Percentiles rank a stretch among this genome's conserved stretches.
These are phyloP conservation scores for Botrytis paeoniae DNA, from an alignment of 2,329 filamentous ascomycete species.

Conservation along the genomic window DNA sequence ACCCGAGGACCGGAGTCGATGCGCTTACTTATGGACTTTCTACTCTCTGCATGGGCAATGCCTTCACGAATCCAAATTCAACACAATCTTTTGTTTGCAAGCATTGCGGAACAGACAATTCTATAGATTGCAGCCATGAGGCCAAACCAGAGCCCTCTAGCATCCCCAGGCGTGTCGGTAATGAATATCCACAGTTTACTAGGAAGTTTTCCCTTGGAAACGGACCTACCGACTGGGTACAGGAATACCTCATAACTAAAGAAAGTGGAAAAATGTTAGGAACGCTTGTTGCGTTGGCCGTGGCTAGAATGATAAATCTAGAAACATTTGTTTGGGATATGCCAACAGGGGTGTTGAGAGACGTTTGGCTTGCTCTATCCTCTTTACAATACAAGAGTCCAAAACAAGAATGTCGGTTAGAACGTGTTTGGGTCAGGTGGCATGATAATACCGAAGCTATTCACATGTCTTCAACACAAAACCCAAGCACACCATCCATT, in stretches of 20 bases:
- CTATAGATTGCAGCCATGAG: slow-evolving; percentile 31
- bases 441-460: slow-evolving; percentile 60
- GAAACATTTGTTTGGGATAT: slow-evolving; percentile 87
- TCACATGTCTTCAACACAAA: slow-evolving; percentile 31
- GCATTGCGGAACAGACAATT: slow-evolving; percentile 36
- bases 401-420: slow-evolving; percentile 62
- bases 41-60: slow-evolving; percentile 71
- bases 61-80: slow-evolving; percentile 43
- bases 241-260: slow-evolving; percentile 78
- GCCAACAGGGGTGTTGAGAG: slow-evolving; percentile 77
- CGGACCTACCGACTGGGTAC: slow-evolving; percentile 72
- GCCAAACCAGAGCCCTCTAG: slow-evolving; percentile 22
- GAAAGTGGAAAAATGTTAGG: slow-evolving; percentile 88
- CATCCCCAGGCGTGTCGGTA: slow-evolving; percentile 53
- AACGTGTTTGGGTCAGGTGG: slow-evolving; percentile 77
- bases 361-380: slow-evolving; percentile 76
- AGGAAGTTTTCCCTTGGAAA: slow-evolving; percentile 84
- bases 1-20: slow-evolving; percentile 71
- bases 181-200: slow-evolving; percentile 75
- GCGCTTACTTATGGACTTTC: slow-evolving; percentile 79
- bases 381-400: slow-evolving; percentile 59
- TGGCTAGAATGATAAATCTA: slow-evolving; percentile 78
- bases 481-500: slow-evolving; percentile 24
- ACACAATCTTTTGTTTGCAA: slow-evolving; percentile 34
- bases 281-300: slow-evolving; percentile 72